phyloP scores from a whole-genome alignment of 805 yeast genomes.

The Saturnispora silvae region DNA sequence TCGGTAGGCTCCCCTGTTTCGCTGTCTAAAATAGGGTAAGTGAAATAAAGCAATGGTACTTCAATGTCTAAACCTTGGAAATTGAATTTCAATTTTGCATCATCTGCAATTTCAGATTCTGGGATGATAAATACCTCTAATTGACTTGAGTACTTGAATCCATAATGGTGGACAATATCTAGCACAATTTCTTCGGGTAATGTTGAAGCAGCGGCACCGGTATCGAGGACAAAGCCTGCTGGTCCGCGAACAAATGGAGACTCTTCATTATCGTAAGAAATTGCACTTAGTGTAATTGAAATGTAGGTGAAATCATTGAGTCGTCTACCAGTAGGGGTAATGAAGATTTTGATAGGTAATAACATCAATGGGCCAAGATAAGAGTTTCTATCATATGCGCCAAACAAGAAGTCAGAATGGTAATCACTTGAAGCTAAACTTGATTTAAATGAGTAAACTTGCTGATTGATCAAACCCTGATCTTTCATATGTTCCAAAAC shows the following conservation, averaged over 20 bases:
- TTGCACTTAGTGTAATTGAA: slow-evolving; percentile 34
- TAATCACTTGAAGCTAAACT: slow-evolving; percentile 31
- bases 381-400: slow-evolving; percentile 44
- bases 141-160: slow-evolving; percentile 30
- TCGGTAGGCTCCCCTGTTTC: slow-evolving; percentile 9
- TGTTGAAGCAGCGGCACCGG: slow-evolving; percentile 40
- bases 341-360: slow-evolving; percentile 12
- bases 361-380: slow-evolving; percentile 33
- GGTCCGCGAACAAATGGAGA: slow-evolving; percentile 14
- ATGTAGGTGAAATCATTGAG: slow-evolving; percentile 22
- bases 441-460: slow-evolving; percentile 40
- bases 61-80: slow-evolving; percentile 43
- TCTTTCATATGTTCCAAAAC: slow-evolving; percentile 48
- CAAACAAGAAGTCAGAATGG: slow-evolving; percentile 40
- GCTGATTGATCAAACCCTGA: slow-evolving; percentile 41
- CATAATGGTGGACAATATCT: slow-evolving; percentile 21
- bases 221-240: slow-evolving; percentile 35
- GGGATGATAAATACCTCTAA: slow-evolving; percentile 34
- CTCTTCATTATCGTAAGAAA: slow-evolving; percentile 16
- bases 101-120: slow-evolving; percentile 25
- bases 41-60: slow-evolving; percentile 31
- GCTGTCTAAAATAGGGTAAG: slow-evolving; percentile 12
- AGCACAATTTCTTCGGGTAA: slow-evolving; percentile 28
- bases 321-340: slow-evolving; percentile 20
- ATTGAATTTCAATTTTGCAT: slow-evolving; percentile 29